Conservation (phyloP, 306 rosid species). For the Glycine latifolia region DNA sequence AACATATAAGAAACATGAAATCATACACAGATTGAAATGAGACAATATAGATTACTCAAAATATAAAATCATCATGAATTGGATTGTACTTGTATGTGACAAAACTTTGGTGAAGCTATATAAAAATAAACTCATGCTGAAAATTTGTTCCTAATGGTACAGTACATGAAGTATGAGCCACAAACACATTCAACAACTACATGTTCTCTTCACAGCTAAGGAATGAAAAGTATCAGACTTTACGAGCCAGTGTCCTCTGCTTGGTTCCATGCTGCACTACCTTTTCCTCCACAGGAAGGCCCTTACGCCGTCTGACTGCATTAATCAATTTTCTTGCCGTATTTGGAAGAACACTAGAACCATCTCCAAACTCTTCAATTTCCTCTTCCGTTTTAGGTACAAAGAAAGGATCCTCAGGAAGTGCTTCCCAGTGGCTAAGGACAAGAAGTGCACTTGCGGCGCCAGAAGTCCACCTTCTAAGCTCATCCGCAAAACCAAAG, state of each 20-base stretch:
- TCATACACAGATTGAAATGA: not conserved
- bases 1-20: not conserved
- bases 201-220: constrained; percentile 36
- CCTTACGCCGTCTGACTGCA: constrained; percentile 78
- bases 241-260: constrained; percentile 92
- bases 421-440: constrained; percentile 93
- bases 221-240: constrained; percentile 60
- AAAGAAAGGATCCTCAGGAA: constrained; percentile 90
- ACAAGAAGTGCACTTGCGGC: constrained; percentile 91
- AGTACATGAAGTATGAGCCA: constrained; percentile 34
- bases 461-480: constrained; percentile 83
- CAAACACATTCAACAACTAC: constrained; percentile 30
- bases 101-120: constrained; percentile 40
- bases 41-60: constrained; percentile 10
- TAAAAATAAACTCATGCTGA: constrained; percentile 18
- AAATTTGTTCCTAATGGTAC: constrained; percentile 43
- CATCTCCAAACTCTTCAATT: constrained; percentile 93
- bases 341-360: constrained; percentile 90
- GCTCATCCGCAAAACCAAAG: constrained; percentile 92
- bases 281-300: constrained; percentile 91
- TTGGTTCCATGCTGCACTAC: constrained; percentile 92
- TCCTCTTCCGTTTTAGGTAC: constrained; percentile 94
- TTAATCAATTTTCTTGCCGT: constrained; percentile 89
- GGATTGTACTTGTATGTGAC: constrained; percentile 31
- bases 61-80: constrained; percentile 20